Base-by-base conservation (phyloP, 2,329 filamentous ascomycete genomes). In the Hypoxylon sp. region DNA sequence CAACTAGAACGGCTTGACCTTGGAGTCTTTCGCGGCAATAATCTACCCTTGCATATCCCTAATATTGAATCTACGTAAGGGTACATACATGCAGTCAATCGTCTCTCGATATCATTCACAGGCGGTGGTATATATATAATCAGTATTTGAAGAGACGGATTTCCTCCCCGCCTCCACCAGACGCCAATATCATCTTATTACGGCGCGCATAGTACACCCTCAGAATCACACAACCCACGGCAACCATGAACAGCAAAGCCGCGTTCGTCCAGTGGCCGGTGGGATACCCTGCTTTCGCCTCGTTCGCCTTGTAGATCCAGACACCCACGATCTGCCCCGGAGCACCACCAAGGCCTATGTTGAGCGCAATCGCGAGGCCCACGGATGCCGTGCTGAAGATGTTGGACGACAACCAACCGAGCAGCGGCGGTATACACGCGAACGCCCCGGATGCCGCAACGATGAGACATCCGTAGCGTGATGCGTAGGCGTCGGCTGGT, bases 181-280 rank as follows among this genome's bases (percentile, higher is more conserved):
- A 78, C 13, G 66, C 75, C 44, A 75, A 39, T 39, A 84, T 63
- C 65, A 73, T 74, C 64, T 72, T 73, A 52, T 85, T 85, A 71
- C 78, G 80, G 75, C 81, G 77, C 5, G 82, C 83, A 71, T 91
- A 91, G 70, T 87, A 89, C 6, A 86, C 13, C 61, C 87, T 80
- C 68, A 91, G 73, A 0, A 81, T 76, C 2, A 87, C 70, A 64
- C 87, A 85, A 0, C 86, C 86, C 0, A 78, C 81, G 1, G 84
- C 81, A 0, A 90, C 88, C 66, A 90, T 85, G 11, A 91, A 80
- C 44, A 91, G 74, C 71, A 91, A 78, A 10, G 80, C 88, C 2
- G 87, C 88, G 75, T 91, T 91, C 3, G 85, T 86, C 87, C 88
- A 92, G 75, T 92, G 90, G 0, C 90, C 91, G 0, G 90, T 92